Evolutionary conservation across 495 filamentous ascomycete genomes (phyloP), one percentile per base, ranked within the genome.

Genomic region (Penicillium salamii): DNA sequence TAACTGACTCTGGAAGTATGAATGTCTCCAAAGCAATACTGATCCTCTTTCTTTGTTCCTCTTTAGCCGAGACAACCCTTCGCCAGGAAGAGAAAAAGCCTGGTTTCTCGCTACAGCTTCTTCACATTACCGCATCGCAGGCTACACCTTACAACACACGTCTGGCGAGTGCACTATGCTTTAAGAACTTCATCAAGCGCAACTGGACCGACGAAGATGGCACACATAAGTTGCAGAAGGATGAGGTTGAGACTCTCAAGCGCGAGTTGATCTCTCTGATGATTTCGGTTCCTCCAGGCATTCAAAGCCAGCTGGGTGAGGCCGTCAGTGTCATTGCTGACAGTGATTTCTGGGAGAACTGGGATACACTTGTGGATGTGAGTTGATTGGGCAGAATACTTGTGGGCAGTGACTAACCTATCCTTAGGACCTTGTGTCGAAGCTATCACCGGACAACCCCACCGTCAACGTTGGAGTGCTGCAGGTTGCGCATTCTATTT

Each of bases 401-500:
- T 3, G 37, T 17, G 34, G n/a, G 24, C 26, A 12, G 3, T 38
- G 12, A 24, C 18, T 52, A 18, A 31, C 33, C 36, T 7, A 37
- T 36, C 29, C 33, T 34, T 36, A 89, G 82, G 92, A 98, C 66
- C 83, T 99, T 46, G 90, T 97, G 44, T 88, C 86, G 14, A 86
- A 91, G 34, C 78, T 97, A 15, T 87, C 88, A 11, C 78, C 82
- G 5, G 80, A 84, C 50, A 87, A 97, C 62, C 79, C 82, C 49
- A 79, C 81, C 52, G 77, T 85, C 59, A 97, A 96, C 67, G 91
- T 90, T 63, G 95, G 95, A 51, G 91, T 99, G 9, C 75, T 99
- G 48, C 88, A 92, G 69, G 95, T 99, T 34, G 95, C 95, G 36
- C 95, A 99, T 70, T 96, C 92, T 5, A 97, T 99, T 57, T 99